These are phyloP conservation scores for Polygonum aviculare DNA, from an alignment of 148 eudicot genomes.

Conservation along the genomic window DNA sequence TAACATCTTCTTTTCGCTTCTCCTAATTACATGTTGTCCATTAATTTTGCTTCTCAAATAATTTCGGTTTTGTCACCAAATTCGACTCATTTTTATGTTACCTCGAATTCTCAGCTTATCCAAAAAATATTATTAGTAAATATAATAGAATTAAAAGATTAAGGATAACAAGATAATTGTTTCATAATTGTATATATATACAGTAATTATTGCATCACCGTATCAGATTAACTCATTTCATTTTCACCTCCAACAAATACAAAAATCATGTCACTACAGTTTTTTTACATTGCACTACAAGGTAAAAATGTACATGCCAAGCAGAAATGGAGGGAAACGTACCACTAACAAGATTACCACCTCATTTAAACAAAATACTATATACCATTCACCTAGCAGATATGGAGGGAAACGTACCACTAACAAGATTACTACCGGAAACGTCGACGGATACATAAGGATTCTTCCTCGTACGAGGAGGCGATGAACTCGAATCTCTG, in stretches of 20 bases:
- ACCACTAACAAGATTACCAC: no score
- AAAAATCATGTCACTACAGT: not conserved
- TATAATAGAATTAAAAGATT: no score
- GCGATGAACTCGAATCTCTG: not conserved
- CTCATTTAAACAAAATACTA: not conserved
- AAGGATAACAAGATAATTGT: no score
- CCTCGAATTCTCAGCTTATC: no score
- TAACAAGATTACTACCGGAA: constrained; percentile 43
- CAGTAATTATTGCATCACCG: not conserved
- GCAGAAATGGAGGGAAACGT: no score
- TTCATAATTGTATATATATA: not conserved
- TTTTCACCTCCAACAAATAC: not conserved
- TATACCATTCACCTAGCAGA: not conserved
- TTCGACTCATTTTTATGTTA: no score
- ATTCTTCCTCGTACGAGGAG: constrained; percentile 17
- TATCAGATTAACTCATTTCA: not conserved
- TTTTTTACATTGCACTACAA: constrained; percentile 9
- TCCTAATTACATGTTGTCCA: no score
- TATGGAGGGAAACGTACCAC: constrained; percentile 28
- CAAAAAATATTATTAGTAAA: no score
- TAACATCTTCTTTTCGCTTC: no score
- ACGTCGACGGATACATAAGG: constrained; percentile 25
- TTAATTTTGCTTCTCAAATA: no score
- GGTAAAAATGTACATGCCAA: not conserved
- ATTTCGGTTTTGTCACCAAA: no score